phyloP scores from a whole-genome alignment of 1,284 basidiomycete genomes.

The Cutaneotrichosporon mucoides region DNA sequence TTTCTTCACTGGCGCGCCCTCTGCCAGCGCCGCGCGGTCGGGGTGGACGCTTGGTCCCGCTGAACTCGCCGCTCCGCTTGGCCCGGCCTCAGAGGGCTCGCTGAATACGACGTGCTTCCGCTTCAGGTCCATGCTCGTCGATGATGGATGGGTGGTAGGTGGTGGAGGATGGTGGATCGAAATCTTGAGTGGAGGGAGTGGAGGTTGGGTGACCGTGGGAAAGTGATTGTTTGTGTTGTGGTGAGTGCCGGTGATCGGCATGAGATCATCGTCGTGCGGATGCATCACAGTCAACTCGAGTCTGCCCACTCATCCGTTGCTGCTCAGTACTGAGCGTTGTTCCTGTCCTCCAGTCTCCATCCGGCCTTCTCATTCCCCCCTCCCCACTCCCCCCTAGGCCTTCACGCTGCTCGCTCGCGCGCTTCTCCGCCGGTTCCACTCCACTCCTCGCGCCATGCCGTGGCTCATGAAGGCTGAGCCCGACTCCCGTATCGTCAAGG shows the following conservation, averaged over 20 bases:
- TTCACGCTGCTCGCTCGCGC: neutral
- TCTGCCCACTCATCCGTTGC: too few relatives aligned
- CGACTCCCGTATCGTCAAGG: slow-evolving; percentile 78
- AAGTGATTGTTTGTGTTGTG: neutral
- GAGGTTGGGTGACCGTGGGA: slow-evolving; percentile 18
- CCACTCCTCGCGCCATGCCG: slow-evolving; percentile 29
- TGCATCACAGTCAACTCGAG: too few relatives aligned
- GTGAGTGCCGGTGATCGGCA: neutral
- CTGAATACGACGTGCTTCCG: slow-evolving; percentile 31
- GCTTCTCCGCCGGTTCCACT: neutral
- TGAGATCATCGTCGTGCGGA: too few relatives aligned
- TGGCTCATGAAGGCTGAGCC: slow-evolving; percentile 94
- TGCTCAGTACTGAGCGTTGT: too few relatives aligned
- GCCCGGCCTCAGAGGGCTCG: slow-evolving; percentile 1
- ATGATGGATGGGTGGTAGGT: too few relatives aligned
- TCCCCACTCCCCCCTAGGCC: too few relatives aligned
- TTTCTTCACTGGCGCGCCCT: slow-evolving; percentile 15
- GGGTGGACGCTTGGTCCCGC: slow-evolving; percentile 9
- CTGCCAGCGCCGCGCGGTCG: slow-evolving; percentile 8
- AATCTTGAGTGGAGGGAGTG: slow-evolving; percentile 15
- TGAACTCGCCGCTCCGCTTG: neutral
- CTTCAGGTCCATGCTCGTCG: slow-evolving; percentile 11
- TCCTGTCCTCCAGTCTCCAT: too few relatives aligned
- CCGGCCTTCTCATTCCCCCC: too few relatives aligned
- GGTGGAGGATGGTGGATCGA: neutral